Evolutionary conservation across 1,139 yeast species (phyloP).

Genomic region (Ogataea hybrid): DNA sequence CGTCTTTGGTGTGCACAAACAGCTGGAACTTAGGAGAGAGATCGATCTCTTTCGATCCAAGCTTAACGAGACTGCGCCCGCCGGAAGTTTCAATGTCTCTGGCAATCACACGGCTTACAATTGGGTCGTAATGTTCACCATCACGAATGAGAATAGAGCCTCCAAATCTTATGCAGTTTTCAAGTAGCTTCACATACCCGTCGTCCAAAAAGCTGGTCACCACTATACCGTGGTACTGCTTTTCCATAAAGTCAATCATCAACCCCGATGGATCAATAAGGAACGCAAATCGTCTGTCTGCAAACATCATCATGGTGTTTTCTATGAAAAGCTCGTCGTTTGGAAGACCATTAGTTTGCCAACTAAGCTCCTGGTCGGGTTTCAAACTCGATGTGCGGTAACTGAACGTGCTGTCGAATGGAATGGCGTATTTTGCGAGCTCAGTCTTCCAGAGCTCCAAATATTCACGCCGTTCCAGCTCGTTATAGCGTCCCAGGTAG

Average conservation of each 20-base stretch:
- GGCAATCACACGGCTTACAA: slow-evolving; percentile 59
- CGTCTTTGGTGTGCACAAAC: slow-evolving; percentile 60
- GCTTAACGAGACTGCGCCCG: slow-evolving; percentile 59
- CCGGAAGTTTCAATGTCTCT: slow-evolving; percentile 65
- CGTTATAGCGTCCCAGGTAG: slow-evolving; percentile 64
- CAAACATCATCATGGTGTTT: slow-evolving; percentile 55
- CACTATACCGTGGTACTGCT: slow-evolving; percentile 41
- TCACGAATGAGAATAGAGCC: slow-evolving; percentile 70
- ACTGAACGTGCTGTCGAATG: slow-evolving; percentile 39
- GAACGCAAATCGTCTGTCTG: slow-evolving; percentile 46
- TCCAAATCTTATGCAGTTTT: slow-evolving; percentile 83
- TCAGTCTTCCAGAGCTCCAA: slow-evolving; percentile 41
- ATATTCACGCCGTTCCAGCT: slow-evolving; percentile 43
- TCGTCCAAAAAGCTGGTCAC: slow-evolving; percentile 72
- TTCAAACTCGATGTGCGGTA: slow-evolving; percentile 41
- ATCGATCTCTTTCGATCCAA: slow-evolving; percentile 69
- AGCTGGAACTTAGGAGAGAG: slow-evolving; percentile 62
- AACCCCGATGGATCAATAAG: slow-evolving; percentile 73
- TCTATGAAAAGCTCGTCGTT: slow-evolving; percentile 61
- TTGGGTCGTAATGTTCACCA: slow-evolving; percentile 78
- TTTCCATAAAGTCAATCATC: slow-evolving; percentile 41
- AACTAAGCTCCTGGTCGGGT: slow-evolving; percentile 41
- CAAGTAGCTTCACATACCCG: slow-evolving; percentile 67
- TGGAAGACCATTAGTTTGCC: slow-evolving; percentile 55
- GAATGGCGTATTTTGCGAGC: slow-evolving; percentile 40